Evolutionary conservation across 2,329 filamentous ascomycete species (phyloP), one percentile per base, ranked within the genome.

Genomic region (Botrytis fragariae): DNA sequence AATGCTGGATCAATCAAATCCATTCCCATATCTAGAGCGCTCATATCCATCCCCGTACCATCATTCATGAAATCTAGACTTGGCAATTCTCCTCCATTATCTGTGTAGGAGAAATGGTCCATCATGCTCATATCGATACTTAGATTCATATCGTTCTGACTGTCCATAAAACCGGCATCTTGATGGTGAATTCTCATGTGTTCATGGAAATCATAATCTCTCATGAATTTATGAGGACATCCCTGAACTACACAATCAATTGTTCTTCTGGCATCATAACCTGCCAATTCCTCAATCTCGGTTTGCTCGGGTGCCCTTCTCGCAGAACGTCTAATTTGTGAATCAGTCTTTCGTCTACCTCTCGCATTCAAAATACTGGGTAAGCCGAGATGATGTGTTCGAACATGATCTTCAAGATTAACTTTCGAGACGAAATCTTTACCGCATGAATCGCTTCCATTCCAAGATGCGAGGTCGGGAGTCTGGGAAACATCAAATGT

Each of bases 401-500:
- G 90, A 62, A 98, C 87, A 80, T 98, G 95, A 77, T 96, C 92
- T 81, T 95, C 92, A 0, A 98, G 86, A 44, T 90, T 90, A 29
- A 89, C 87, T 81, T 97, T 97, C 75, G 91, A 92, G 74, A 89
- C 88, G 79, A 97, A 96, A 51, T 87, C 87, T 74, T 90, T 88
- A 3, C 91, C 92, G 79, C 95, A 98, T 25, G 91, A 93, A 69
- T 90, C 86, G 16, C 86, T 70, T 35, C 86, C 87, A 73, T 88
- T 85, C 92, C 94, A 97, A 9, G 82, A 84, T 16, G 84, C 82
- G 2, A 96, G 83, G 62, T 89, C 89, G 12, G 85, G 84, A n/a
- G 84, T 86, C 8, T 83, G 81, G 14, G 83, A 84, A 1, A 94
- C 83, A 77, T 92, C 89, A 18, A 90, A 87, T 65, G 90, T 83